Evolutionary conservation across 805 yeast genomes (phyloP).

Genomic region (Suhomyces kilbournensis): DNA sequence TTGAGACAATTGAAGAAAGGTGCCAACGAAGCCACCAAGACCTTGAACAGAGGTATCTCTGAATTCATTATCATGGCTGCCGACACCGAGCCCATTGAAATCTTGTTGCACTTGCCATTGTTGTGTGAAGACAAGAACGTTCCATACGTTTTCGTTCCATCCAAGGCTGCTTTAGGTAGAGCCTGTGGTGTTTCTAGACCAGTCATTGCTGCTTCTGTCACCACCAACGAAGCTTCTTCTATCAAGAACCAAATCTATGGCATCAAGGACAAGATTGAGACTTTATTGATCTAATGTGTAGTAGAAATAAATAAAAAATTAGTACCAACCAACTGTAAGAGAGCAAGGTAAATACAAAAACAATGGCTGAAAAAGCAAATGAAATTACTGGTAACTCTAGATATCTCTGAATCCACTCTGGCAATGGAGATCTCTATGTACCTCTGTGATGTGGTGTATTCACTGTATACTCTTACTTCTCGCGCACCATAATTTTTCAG

Average conservation of each 20-base stretch:
- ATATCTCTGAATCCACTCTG: too few relatives aligned
- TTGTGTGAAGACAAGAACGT: slow-evolving; percentile 99
- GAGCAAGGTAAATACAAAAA: too few relatives aligned
- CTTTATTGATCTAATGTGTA: slow-evolving; percentile 71
- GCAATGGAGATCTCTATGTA: too few relatives aligned
- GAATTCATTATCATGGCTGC: slow-evolving; percentile 99
- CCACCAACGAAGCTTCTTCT: slow-evolving; percentile 97
- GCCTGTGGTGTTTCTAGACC: slow-evolving; percentile 99
- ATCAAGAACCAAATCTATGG: slow-evolving; percentile 95
- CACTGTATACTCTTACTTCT: background rate
- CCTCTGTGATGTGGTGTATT: too few relatives aligned
- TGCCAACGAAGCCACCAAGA: slow-evolving; percentile 99
- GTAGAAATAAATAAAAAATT: background rate
- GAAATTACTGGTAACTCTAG: too few relatives aligned
- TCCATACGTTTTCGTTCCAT: slow-evolving; percentile 98
- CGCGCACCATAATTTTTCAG: background rate
- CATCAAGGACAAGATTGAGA: slow-evolving; percentile 98
- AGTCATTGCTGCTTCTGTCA: slow-evolving; percentile 96
- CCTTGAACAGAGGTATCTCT: slow-evolving; percentile 98
- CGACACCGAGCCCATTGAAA: slow-evolving; percentile 98
- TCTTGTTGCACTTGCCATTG: slow-evolving; percentile 93
- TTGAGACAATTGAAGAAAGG: slow-evolving; percentile 99
- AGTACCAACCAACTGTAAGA: background rate
- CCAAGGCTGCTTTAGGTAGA: slow-evolving; percentile 98
- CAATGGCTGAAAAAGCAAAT: too few relatives aligned